Conservation (phyloP, 2,329 filamentous ascomycete species). For the Neoascochyta sp. region DNA sequence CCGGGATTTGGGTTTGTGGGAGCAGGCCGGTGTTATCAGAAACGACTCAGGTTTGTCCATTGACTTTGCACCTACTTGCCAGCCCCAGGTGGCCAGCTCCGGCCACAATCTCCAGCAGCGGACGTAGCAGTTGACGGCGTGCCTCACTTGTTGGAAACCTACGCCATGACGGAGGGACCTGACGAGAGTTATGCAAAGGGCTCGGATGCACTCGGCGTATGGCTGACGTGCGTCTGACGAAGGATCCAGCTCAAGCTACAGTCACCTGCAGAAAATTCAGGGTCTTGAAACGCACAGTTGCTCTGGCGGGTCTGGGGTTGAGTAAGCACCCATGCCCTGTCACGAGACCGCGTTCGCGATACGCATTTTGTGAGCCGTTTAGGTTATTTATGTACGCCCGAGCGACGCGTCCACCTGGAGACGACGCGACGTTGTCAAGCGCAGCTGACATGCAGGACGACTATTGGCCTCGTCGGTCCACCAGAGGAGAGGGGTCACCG, state of each 20-base stretch:
- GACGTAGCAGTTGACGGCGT: constrained; percentile 7
- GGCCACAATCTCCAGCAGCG: constrained; percentile 9
- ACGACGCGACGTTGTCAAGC: constrained; percentile 31
- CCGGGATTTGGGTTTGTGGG: no score
- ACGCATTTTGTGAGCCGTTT: constrained; percentile 13
- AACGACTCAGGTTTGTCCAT: no score
- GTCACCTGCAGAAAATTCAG: constrained; percentile 24
- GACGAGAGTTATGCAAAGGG: constrained; percentile 9
- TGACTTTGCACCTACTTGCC: no score
- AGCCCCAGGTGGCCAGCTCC: no score
- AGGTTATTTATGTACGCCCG: constrained; percentile 33
- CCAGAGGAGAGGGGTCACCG: constrained; percentile 35
- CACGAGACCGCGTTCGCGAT: constrained; percentile 32
- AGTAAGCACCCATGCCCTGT: constrained; percentile 17
- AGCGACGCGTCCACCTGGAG: constrained; percentile 33
- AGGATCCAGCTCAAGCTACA: constrained; percentile 14
- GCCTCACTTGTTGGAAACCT: constrained; percentile 2
- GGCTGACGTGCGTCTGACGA: constrained; percentile 16
- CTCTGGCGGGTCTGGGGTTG: constrained; percentile 26
- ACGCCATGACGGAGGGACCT: constrained; percentile 8
- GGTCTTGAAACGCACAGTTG: constrained; percentile 29
- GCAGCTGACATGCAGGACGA: no score
- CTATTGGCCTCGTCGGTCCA: constrained; percentile 28
- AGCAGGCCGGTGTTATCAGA: no score
- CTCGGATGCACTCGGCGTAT: constrained; percentile 14